Base-by-base conservation (phyloP, 2,329 filamentous ascomycete species). In the Colletotrichum musae region DNA sequence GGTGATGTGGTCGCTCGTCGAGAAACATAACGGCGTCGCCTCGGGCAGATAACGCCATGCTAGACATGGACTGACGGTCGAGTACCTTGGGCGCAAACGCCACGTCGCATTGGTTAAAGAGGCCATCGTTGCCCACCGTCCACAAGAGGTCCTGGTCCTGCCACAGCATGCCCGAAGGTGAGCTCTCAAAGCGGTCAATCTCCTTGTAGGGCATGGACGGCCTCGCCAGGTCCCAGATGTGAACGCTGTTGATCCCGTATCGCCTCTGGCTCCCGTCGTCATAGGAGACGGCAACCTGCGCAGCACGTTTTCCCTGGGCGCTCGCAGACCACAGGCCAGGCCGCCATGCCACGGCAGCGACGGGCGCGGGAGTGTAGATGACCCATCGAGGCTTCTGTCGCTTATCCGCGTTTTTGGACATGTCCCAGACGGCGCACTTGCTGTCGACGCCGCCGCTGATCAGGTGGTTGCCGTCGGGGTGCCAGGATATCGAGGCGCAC, bases 221-320 rank as follows among this genome's bases (percentile, higher is more conserved):
- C 39, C 91, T 83, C 6, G 89, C 90, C n/a, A 93, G 79, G 75
- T 93, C 91, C 89, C 90, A 93, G 21, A 92, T 83, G 65, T 92
- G 89, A 15, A 92, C 88, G 0, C 85, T 82, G 32, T 84, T 87
- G 51, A 88, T 87, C 50, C 88, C 89, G 61, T 86, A 86, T 9
- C 85, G 83, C 65, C 85, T 86, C 51, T 84, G 78, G 72, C 85
- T 85, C 50, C 82, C 82, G 72, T 89, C 88, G 68, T 91, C 87
- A 74, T 92, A 91, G 1, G 88, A 83, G 2, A 91, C 86, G 2
- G 89, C 88, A 12, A 92, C 82, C 74, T 92, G 89, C 0, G 89
- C 89, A 2, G 87, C 87, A 52, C 89, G 84, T 54, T 86, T 84
- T 4, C 86, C 88, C 71, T 89, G 87, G 0, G 88, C 86, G 4